Base-by-base conservation (phyloP, 2,329 filamentous ascomycete genomes). In the Lachnum nothofagi region DNA sequence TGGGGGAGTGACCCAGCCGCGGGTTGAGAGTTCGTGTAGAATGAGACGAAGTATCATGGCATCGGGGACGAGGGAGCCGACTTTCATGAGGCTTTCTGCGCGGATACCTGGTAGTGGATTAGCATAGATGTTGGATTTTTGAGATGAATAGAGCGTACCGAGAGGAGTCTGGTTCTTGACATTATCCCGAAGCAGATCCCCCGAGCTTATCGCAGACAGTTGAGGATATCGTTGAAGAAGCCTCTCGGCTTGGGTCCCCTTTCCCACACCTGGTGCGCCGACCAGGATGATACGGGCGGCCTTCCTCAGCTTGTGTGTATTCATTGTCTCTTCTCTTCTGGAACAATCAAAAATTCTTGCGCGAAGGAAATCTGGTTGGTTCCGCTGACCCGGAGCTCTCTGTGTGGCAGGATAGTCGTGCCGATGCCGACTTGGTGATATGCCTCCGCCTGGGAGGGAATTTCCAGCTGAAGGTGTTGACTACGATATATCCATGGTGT, bases 211-310 rank as follows among this genome's bases (percentile, higher is more conserved):
- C 16, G 90, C 85, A 45, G 88, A 86, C 40, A 98, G 76, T 64
- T 96, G 87, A 3, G 91, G 88, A 65, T 93, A 98, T 58, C 87
- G 83, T 60, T 83, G 75, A 59, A 97, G 83, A 54, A 98, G 76
- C 53, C 93, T 83, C 68, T 95, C 88, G 44, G 88, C 89, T 73
- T 98, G 93, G 3, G 93, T 98, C 55, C 91, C 93, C 70, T 98
- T 98, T 55, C 93, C 93, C 49, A 95, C 93, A 25, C 63, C 63
- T n/a, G 93, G 93, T 44, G 91, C 91, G 61, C 93, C 93, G 61
- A 98, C 82, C 59, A 98, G 82, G 65, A 98, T 97, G 56, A 97
- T 85, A 55, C 93, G 86, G 46, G 93, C 93, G 49, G 93, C 91
- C 71, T 78, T 83, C 58, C 77, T 79, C 64, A 94, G 80, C 71